Conservation (phyloP, 345 rosid species). For the thale cress (Arabidopsis thaliana) region DNA sequence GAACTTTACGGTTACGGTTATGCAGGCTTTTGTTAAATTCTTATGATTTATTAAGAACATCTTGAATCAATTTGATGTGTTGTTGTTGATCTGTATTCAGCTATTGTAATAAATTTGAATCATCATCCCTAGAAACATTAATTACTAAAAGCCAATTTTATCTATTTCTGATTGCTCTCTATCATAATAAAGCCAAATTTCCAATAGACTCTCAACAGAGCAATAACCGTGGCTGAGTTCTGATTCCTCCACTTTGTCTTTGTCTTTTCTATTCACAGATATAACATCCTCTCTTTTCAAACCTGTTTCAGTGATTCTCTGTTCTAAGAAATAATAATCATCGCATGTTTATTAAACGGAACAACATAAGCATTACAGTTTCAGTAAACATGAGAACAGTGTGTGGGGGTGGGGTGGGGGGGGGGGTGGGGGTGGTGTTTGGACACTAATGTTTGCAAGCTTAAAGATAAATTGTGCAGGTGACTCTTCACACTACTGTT, state of each 20-base stretch:
- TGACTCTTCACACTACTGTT: neutral
- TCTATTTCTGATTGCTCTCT: too few relatives aligned
- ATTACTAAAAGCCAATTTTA: too few relatives aligned
- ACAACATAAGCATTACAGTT: neutral
- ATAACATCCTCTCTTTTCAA: neutral
- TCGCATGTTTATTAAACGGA: neutral
- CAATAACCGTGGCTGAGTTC: neutral
- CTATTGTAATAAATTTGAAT: too few relatives aligned
- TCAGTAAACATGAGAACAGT: neutral
- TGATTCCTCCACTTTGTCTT: neutral
- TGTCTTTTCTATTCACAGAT: neutral
- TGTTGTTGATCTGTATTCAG: too few relatives aligned
- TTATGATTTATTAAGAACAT: too few relatives aligned
- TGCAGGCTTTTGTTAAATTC: too few relatives aligned
- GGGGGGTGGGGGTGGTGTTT: neutral
- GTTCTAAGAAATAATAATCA: neutral
- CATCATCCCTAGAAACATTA: too few relatives aligned
- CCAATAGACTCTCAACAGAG: neutral
- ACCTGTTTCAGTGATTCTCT: neutral
- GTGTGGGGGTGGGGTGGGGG: too few relatives aligned
- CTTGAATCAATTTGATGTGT: too few relatives aligned
- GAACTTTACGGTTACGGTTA: neutral
- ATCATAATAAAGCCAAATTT: too few relatives aligned
- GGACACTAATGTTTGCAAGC: neutral
- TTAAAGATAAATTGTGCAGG: neutral